phyloP scores from a whole-genome alignment of 805 yeast species.

The Metschnikowia similis region DNA sequence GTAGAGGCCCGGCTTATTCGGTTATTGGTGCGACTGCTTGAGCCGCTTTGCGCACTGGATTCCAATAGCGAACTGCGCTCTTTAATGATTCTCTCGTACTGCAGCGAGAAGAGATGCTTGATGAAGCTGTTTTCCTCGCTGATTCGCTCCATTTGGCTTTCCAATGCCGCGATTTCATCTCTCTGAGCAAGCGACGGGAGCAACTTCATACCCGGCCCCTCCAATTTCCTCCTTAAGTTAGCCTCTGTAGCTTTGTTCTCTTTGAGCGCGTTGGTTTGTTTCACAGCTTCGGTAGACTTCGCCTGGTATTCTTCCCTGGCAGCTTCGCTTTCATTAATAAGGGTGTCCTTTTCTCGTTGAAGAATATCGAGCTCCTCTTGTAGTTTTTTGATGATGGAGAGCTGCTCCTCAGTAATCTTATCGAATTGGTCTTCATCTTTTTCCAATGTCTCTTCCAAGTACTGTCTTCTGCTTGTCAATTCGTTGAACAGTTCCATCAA shows the following conservation, averaged over 20 bases:
- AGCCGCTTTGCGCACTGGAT: constrained; percentile 20
- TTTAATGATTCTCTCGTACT: constrained; percentile 30
- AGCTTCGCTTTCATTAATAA: constrained; percentile 27
- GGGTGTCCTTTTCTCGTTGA: constrained; percentile 21
- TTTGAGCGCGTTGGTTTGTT: constrained; percentile 20
- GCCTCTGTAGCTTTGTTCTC: constrained; percentile 18
- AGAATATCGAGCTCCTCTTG: constrained; percentile 25
- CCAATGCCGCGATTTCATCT: constrained; percentile 30
- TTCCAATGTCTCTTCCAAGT: constrained; percentile 10
- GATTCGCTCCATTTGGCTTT: constrained; percentile 23
- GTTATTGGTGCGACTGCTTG: constrained; percentile 30
- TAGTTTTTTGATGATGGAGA: constrained; percentile 19
- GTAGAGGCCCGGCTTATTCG: constrained; percentile 39
- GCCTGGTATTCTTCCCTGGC: constrained; percentile 31
- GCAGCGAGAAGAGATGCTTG: constrained; percentile 24
- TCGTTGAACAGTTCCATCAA: constrained; percentile 12
- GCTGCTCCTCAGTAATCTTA: constrained; percentile 18
- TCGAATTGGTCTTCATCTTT: constrained; percentile 14
- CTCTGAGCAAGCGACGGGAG: constrained; percentile 32
- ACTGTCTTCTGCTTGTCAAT: constrained; percentile 4
- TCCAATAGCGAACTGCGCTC: constrained; percentile 33
- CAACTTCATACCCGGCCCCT: constrained; percentile 33
- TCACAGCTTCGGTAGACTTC: constrained; percentile 31
- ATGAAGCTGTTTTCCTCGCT: constrained; percentile 29
- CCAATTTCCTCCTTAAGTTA: constrained; percentile 19